These are phyloP conservation scores for Neodidymelliopsis sp. DNA, from an alignment of 2,329 filamentous ascomycete genomes.

Conservation along the genomic window DNA sequence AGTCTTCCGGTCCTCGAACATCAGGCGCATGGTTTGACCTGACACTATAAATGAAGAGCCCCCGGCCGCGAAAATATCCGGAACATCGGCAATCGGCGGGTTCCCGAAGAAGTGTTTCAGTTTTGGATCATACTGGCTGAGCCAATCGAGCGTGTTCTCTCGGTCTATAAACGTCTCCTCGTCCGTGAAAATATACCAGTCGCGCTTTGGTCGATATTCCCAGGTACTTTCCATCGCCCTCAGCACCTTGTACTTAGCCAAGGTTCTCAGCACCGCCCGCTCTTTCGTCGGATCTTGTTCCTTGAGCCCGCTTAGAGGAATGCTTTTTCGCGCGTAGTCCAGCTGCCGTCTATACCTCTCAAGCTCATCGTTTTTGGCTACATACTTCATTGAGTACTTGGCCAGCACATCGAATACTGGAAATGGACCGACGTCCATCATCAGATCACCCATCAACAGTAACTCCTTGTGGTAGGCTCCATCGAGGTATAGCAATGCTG, in stretches of 20 bases:
- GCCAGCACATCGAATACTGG: conserved; percentile 50
- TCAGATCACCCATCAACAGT: conserved; percentile 50
- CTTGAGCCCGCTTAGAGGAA: conserved; percentile 35
- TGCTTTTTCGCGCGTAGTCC: conserved; percentile 36
- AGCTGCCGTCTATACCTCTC: conserved; percentile 47
- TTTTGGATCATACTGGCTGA: conserved; percentile 57
- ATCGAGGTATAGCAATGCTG: conserved; percentile 34
- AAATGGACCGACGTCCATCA: conserved; percentile 44
- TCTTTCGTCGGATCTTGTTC: conserved; percentile 30
- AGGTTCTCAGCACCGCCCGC: conserved; percentile 21
- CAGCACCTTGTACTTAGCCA: conserved; percentile 52
- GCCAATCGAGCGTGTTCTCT: conserved; percentile 61
- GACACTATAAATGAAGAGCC: conserved; percentile 63
- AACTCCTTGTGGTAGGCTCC: conserved; percentile 45
- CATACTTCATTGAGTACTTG: conserved; percentile 38
- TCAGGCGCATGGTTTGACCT: conserved; percentile 56
- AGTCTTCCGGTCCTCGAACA: conserved; percentile 50
- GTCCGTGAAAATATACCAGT: conserved; percentile 68
- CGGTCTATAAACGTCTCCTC: conserved; percentile 66
- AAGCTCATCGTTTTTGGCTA: conserved; percentile 43
- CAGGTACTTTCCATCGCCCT: conserved; percentile 47
- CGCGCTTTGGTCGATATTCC: conserved; percentile 54
- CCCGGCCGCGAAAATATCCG: conserved; percentile 60
- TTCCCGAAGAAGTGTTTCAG: conserved; percentile 62
- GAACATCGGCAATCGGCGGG: conserved; percentile 30